phyloP scores from a whole-genome alignment of 306 rosid species.

The Boehmeria nivea region DNA sequence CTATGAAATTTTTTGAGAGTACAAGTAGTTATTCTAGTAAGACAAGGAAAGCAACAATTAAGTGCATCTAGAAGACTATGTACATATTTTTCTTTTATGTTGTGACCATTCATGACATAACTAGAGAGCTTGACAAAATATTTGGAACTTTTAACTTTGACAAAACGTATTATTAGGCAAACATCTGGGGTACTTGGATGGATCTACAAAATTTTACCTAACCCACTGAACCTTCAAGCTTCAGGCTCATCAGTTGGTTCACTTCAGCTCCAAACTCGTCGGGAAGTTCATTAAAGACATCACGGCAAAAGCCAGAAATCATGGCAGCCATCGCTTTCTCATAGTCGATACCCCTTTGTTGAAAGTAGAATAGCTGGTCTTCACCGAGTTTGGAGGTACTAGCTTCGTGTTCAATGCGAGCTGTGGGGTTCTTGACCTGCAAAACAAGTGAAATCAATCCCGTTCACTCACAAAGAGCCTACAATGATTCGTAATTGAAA shows the following conservation, averaged over 20 bases:
- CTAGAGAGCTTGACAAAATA: slow-evolving; percentile 11
- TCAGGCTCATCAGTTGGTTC: slow-evolving; percentile 89
- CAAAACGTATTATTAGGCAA: slow-evolving; percentile 15
- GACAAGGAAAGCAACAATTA: neutral
- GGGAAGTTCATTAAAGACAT: slow-evolving; percentile 90
- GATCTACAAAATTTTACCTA: slow-evolving; percentile 23
- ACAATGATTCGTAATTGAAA: neutral
- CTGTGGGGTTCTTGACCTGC: slow-evolving; percentile 84
- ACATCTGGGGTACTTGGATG: neutral
- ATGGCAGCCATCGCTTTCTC: slow-evolving; percentile 97
- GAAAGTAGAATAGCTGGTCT: slow-evolving; percentile 88
- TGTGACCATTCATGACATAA: neutral
- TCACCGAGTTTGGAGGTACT: slow-evolving; percentile 93
- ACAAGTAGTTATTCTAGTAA: neutral
- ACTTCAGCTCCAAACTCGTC: slow-evolving; percentile 96
- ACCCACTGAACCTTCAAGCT: slow-evolving; percentile 91
- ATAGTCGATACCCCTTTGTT: slow-evolving; percentile 88
- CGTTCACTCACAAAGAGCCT: neutral
- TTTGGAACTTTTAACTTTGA: neutral
- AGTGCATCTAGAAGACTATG: slow-evolving; percentile 18
- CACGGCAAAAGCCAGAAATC: slow-evolving; percentile 93
- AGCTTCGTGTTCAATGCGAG: slow-evolving; percentile 87
- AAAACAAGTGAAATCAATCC: neutral
- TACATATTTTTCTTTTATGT: slow-evolving; percentile 6
- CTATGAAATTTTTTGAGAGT: neutral